Percentiles rank a stretch among this genome's conserved stretches.
Evolutionary conservation across 2,329 filamentous ascomycete species (phyloP).

Genomic region (Phyllosticta ampelicida): DNA sequence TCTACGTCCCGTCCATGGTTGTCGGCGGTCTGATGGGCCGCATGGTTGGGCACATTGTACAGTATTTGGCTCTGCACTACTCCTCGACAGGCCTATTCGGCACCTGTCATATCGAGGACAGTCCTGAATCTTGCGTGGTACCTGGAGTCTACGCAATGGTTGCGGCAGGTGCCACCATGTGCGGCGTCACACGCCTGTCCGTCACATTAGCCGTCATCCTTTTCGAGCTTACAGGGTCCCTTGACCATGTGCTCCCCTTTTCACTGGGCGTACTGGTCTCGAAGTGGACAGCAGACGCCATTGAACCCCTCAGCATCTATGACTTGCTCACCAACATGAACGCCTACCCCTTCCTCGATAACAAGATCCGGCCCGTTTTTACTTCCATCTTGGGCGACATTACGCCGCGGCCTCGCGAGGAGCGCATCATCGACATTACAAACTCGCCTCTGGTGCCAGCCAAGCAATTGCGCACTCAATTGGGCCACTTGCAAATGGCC

Average conservation of each 20-base stretch:
- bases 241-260: constrained; percentile 92
- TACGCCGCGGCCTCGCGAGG: constrained; percentile 60
- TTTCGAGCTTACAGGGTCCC: constrained; percentile 88
- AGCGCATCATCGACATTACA: constrained; percentile 81
- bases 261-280: constrained; percentile 83
- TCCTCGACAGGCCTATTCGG: constrained; percentile 65
- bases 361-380: constrained; percentile 86
- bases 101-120: constrained; percentile 54
- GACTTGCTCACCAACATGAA: constrained; percentile 96
- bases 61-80: constrained; percentile 66
- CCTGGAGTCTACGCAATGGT: constrained; percentile 96
- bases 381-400: constrained; percentile 83
- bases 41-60: constrained; percentile 73
- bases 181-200: constrained; percentile 84
- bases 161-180: constrained; percentile 94
- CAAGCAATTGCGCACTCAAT: constrained; percentile 62
- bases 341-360: constrained; percentile 93
- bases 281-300: constrained; percentile 96
- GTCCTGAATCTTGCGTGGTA: constrained; percentile 75
- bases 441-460: constrained; percentile 71
- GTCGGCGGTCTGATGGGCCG: constrained; percentile 87
- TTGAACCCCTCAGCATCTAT: constrained; percentile 92
- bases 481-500: constrained; percentile 69
- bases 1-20: constrained; percentile 98
- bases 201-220: constrained; percentile 91